A percentile compares a stretch with the other conserved stretches of the same genome.
phyloP scores from a whole-genome alignment of 106 monocot genomes.

The Vanilla planifolia region DNA sequence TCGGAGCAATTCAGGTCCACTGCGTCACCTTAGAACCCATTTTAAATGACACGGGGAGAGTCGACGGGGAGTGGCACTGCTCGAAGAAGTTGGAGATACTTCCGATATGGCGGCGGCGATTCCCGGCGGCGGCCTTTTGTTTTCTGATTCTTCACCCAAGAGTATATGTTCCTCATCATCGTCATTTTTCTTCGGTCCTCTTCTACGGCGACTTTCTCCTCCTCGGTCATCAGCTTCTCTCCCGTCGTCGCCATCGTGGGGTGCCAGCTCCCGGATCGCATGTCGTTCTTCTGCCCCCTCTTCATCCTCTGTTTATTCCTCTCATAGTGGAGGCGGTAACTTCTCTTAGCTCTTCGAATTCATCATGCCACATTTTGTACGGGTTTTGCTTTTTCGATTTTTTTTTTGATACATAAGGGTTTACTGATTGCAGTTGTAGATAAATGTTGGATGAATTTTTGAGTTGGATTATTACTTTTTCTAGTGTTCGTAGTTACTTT shows the following conservation, averaged over 20 bases:
- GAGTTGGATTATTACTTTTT: not conserved
- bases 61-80: no score
- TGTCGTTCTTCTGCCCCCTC: not conserved
- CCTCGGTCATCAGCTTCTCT: not conserved
- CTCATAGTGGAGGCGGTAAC: not conserved
- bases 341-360: not conserved
- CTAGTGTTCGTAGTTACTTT: not conserved
- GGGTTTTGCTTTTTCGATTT: not conserved
- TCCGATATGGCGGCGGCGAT: slow-evolving; percentile 9
- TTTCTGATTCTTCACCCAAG: not conserved
- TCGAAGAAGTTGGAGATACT: no score
- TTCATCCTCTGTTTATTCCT: not conserved
- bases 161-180: not conserved
- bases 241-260: not conserved
- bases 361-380: not conserved
- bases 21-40: no score
- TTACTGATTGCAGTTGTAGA: not conserved
- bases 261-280: not conserved
- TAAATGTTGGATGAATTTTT: no score
- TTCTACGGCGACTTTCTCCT: not conserved
- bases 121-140: no score
- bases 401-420: no score
- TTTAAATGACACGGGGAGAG: no score
- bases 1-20: no score
- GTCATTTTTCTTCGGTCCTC: not conserved